These are phyloP conservation scores for Coleophoma crateriformis DNA, from an alignment of 2,329 filamentous ascomycete species.

Conservation along the genomic window DNA sequence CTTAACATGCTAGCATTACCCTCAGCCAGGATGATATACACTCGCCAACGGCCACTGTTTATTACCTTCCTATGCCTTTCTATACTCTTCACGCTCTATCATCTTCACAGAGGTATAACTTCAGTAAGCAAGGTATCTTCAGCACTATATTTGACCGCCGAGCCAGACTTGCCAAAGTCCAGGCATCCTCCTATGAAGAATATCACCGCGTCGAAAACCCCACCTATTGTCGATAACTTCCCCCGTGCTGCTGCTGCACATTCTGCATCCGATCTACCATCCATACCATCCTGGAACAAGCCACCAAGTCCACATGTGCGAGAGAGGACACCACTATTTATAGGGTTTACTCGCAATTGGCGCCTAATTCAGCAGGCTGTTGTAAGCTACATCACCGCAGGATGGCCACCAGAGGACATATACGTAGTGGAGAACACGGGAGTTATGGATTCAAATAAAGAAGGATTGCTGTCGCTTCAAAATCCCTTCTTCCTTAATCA, in stretches of 20 bases:
- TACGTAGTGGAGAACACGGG: slow-evolving; percentile 56
- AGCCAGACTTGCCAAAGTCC: background rate
- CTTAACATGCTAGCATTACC: background rate
- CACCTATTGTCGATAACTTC: slow-evolving; percentile 21
- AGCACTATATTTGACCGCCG: no score
- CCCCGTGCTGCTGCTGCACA: slow-evolving; percentile 15
- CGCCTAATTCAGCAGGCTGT: slow-evolving; percentile 46
- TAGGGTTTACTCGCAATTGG: slow-evolving; percentile 49
- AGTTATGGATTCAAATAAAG: slow-evolving; percentile 45
- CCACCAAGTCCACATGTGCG: slow-evolving; percentile 30
- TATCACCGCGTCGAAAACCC: background rate
- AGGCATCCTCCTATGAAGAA: slow-evolving; percentile 13
- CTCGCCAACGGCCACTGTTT: background rate
- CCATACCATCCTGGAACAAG: slow-evolving; percentile 37
- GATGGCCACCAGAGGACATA: slow-evolving; percentile 52
- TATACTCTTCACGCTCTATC: background rate
- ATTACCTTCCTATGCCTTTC: background rate
- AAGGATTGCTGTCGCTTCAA: slow-evolving; percentile 40
- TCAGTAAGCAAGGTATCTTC: no score
- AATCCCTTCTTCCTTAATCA: slow-evolving; percentile 55
- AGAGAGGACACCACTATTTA: slow-evolving; percentile 42
- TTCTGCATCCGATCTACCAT: slow-evolving; percentile 26
- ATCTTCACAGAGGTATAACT: background rate
- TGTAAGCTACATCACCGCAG: slow-evolving; percentile 48
- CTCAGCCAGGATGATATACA: background rate